Conservation (phyloP, 352 stramenopile genomes). For the Globisporangium middletonii region DNA sequence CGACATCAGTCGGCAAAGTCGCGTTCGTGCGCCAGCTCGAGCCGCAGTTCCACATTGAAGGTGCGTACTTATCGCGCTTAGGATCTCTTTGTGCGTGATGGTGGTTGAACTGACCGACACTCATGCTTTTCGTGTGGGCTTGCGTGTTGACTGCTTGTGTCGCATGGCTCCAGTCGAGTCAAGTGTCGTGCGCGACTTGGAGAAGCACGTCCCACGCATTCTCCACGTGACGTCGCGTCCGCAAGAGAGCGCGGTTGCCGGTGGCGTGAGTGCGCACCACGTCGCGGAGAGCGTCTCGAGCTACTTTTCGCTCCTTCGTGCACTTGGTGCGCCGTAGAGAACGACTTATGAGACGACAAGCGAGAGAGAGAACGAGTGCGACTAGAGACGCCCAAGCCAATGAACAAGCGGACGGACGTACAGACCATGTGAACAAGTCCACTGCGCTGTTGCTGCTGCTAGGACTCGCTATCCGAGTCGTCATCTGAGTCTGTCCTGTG, state of each 20-base stretch:
- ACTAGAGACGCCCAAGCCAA: too few species aligned
- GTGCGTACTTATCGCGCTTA: constrained; percentile 17
- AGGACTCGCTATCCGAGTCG: background rate
- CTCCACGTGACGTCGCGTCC: constrained; percentile 41
- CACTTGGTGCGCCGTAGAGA: constrained; percentile 11
- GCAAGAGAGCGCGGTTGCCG: constrained; percentile 14
- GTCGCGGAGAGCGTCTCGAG: constrained; percentile 55
- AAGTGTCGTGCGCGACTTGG: constrained; percentile 47
- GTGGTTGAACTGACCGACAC: background rate
- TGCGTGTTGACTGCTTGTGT: background rate
- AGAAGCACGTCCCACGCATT: constrained; percentile 74
- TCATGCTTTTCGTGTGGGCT: background rate
- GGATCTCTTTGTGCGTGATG: background rate
- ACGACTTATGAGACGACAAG: background rate
- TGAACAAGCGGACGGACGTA: too few species aligned
- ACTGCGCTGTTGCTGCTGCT: too few species aligned
- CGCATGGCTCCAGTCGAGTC: constrained; percentile 32
- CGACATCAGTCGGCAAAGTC: constrained; percentile 67
- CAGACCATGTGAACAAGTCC: too few species aligned
- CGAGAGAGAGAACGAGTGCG: background rate
- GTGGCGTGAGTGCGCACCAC: constrained; percentile 38
- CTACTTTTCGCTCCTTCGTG: constrained; percentile 61
- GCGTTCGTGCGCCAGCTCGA: constrained; percentile 86
- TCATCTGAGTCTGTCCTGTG: constrained; percentile 5
- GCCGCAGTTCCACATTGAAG: constrained; percentile 77